Evolutionary conservation across 2,329 filamentous ascomycete genomes (phyloP), one percentile per base, ranked within the genome.

Genomic region (Aspergillaceae sp.): DNA sequence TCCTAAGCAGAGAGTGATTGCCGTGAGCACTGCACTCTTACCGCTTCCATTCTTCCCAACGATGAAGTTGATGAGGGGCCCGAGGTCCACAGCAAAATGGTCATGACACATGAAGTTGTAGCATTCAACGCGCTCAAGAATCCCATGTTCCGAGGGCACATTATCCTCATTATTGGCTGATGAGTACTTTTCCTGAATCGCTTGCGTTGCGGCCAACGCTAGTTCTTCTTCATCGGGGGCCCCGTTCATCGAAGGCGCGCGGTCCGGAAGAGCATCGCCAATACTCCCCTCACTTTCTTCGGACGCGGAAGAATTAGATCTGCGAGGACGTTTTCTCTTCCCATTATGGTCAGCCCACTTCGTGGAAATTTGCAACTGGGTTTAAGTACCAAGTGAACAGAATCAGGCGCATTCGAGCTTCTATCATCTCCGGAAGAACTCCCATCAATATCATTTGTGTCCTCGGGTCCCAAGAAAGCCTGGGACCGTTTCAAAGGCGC

Each of bases 41-140:
- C 92, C 92, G 62, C 91, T 97, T 30, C 92, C 92, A 62, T 98
- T 98, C 65, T 95, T 89, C 10, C 92, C 92, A 46, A 96, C 90
- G 51, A 98, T 90, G 68, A 98, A 98, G 67, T 98, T 98, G 66
- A 98, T 94, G 34, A 96, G 73, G 0, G 92, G 92, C 0, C 92
- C 92, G n/a, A 98, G 75, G 47, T 85, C 79, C 49, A 94, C 86
- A 38, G 84, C 80, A 11, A 97, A 77, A 46, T 84, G 82, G 40
- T 82, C 75, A 64, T 98, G 92, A 60, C 91, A 97, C 92, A 97
- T 97, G 68, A 97, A 97, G 64, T 96, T 96, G 56, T 82, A 79
- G 64, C 89, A 94, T 34, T 82, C 85, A 46, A 97, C 85, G 51
- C 83, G 83, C 64, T 95, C 85, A 41, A 97, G 84, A 45, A 97